Percentiles rank a stretch among this genome's conserved stretches.
These are phyloP conservation scores for Aspergillus quadricinctus DNA, from an alignment of 2,329 filamentous ascomycete genomes.

Conservation along the genomic window DNA sequence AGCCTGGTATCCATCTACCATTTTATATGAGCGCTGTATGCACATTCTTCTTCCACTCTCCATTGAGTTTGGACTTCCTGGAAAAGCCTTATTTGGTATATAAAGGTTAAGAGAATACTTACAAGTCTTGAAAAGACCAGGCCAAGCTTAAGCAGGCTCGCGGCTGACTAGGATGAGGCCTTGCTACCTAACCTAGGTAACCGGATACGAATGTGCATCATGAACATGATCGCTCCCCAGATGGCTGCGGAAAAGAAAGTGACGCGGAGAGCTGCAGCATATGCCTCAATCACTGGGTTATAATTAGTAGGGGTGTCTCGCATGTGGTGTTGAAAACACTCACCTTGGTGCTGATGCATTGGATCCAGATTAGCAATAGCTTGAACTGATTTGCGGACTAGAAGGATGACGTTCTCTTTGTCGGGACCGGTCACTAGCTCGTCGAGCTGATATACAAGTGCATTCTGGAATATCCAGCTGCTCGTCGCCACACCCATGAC, in stretches of 20 bases:
- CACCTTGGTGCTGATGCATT: slow-evolving; percentile 46
- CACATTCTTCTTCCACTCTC: not conserved
- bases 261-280: slow-evolving; percentile 31
- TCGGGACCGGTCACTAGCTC: slow-evolving; percentile 55
- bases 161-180: slow-evolving; percentile 4
- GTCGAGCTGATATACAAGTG: slow-evolving; percentile 57
- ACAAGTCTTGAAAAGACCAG: not conserved
- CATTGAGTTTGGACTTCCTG: not conserved
- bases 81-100: not conserved
- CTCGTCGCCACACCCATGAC: slow-evolving; percentile 70
- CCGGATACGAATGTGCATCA: slow-evolving; percentile 28
- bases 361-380: slow-evolving; percentile 45
- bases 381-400: slow-evolving; percentile 48
- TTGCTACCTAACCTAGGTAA: slow-evolving; percentile 30
- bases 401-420: slow-evolving; percentile 51
- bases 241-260: slow-evolving; percentile 38
- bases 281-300: slow-evolving; percentile 32
- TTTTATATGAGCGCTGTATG: not conserved
- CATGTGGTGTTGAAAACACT: slow-evolving; percentile 5
- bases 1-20: not conserved
- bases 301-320: slow-evolving; percentile 12
- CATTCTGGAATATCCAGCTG: slow-evolving; percentile 70
- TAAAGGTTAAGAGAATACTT: not conserved
- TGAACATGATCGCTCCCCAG: slow-evolving; percentile 31
- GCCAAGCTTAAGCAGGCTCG: not conserved